These are phyloP conservation scores for Fusarium clavum DNA, from an alignment of 2,329 filamentous ascomycete species.

Conservation along the genomic window DNA sequence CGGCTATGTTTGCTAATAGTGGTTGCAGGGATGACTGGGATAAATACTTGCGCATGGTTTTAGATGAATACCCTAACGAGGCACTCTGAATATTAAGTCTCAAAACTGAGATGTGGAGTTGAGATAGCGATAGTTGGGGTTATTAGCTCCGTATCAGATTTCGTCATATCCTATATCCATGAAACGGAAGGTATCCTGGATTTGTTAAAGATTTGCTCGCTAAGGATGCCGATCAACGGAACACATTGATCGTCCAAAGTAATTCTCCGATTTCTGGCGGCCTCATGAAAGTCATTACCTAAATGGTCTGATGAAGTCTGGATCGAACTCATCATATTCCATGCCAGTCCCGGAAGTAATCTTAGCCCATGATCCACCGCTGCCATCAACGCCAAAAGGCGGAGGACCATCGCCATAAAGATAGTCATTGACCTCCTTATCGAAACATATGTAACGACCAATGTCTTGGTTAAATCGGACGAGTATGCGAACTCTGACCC, in stretches of 20 bases:
- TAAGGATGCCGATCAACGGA: too few species aligned
- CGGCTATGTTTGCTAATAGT: neutral
- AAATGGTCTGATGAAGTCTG: neutral
- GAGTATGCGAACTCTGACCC: neutral
- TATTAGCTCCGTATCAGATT: too few species aligned
- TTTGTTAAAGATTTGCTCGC: too few species aligned
- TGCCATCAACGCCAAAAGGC: neutral
- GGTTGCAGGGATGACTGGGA: slow-evolving; percentile 42
- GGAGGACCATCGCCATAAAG: neutral
- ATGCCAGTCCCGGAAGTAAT: neutral
- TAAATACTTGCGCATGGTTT: slow-evolving; percentile 24
- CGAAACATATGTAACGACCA: neutral
- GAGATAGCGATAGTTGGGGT: too few species aligned
- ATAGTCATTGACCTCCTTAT: slow-evolving; percentile 14
- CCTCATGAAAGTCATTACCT: too few species aligned
- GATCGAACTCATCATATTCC: neutral
- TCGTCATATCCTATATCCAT: too few species aligned
- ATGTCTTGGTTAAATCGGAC: neutral
- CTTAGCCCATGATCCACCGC: neutral
- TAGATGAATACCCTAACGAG: slow-evolving; percentile 40
- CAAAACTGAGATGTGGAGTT: slow-evolving; percentile 34
- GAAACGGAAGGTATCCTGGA: too few species aligned
- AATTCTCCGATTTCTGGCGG: too few species aligned
- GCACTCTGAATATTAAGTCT: slow-evolving; percentile 36
- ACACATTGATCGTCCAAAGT: fast-evolving